These are phyloP conservation scores for Lentinula aciculospora DNA, from an alignment of 768 basidiomycete genomes.

Conservation along the genomic window DNA sequence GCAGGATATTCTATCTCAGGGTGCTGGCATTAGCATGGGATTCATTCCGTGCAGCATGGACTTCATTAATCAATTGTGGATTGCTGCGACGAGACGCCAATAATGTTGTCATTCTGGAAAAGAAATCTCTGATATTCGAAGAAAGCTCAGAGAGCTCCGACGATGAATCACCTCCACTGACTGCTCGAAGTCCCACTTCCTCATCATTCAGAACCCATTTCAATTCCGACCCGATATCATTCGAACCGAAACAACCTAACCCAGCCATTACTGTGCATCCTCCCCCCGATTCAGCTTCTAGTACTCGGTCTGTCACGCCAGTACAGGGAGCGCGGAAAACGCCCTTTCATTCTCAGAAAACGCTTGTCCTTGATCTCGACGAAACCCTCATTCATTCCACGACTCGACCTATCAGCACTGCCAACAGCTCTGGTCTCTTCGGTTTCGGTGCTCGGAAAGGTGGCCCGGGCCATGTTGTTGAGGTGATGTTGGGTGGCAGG, in stretches of 20 bases:
- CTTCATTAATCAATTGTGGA: constrained; percentile 28
- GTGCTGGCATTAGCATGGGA: constrained; percentile 68
- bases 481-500: constrained; percentile 84
- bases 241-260: neutral
- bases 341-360: constrained; percentile 83
- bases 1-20: constrained; percentile 67
- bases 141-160: constrained; percentile 26
- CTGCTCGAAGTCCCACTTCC: neutral
- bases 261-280: constrained; percentile 4
- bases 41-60: constrained; percentile 57
- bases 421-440: constrained; percentile 52
- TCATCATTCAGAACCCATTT: neutral
- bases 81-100: constrained; percentile 13
- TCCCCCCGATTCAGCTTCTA: constrained; percentile 15
- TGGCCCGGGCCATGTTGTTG: constrained; percentile 80
- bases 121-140: constrained; percentile 28
- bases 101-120: constrained; percentile 20
- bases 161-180: constrained; percentile 16
- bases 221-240: constrained; percentile 6
- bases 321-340: constrained; percentile 48
- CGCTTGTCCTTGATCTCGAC: constrained; percentile 94
- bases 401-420: constrained; percentile 61
- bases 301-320: constrained; percentile 43
- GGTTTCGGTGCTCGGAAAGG: constrained; percentile 56
- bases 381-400: constrained; percentile 99